Evolutionary conservation across 2,329 filamentous ascomycete species (phyloP).

Genomic region (Aspergillus fischeri): DNA sequence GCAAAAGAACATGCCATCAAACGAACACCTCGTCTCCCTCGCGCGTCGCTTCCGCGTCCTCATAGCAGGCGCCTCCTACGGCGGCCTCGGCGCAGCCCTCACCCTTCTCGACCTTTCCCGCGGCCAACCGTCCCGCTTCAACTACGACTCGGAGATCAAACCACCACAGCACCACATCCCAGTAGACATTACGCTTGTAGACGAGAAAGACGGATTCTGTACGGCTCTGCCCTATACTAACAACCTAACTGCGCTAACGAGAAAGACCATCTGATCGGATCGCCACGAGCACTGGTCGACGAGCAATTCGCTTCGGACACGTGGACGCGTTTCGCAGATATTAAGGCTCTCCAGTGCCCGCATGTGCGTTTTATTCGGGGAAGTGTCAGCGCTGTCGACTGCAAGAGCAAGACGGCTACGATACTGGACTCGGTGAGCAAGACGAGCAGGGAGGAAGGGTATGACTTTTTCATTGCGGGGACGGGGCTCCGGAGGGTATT

Average conservation of each 20-base stretch:
- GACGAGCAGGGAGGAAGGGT: constrained; percentile 39
- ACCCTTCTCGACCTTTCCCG: constrained; percentile 64
- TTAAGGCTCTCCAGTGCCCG: constrained; percentile 61
- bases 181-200: constrained; percentile 68
- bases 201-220: constrained; percentile 83
- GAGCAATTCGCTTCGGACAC: constrained; percentile 60
- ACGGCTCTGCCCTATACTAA: constrained; percentile 10
- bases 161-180: constrained; percentile 44
- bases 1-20: constrained; percentile 21
- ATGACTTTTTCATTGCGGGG: constrained; percentile 73
- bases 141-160: constrained; percentile 20
- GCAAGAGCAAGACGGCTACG: constrained; percentile 55
- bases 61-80: constrained; percentile 68
- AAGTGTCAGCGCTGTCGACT: constrained; percentile 58
- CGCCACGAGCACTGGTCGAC: constrained; percentile 66
- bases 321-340: constrained; percentile 66
- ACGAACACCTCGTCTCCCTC: constrained; percentile 19
- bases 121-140: constrained; percentile 50
- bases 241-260: not conserved
- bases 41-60: constrained; percentile 50
- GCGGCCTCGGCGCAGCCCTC: constrained; percentile 62
- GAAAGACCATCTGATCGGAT: constrained; percentile 70
- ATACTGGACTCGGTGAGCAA: constrained; percentile 50
- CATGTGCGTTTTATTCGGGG: constrained; percentile 64
- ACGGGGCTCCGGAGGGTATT: constrained; percentile 66